phyloP scores from a whole-genome alignment of 352 stramenopile species.

The Pythium scleroteichum region DNA sequence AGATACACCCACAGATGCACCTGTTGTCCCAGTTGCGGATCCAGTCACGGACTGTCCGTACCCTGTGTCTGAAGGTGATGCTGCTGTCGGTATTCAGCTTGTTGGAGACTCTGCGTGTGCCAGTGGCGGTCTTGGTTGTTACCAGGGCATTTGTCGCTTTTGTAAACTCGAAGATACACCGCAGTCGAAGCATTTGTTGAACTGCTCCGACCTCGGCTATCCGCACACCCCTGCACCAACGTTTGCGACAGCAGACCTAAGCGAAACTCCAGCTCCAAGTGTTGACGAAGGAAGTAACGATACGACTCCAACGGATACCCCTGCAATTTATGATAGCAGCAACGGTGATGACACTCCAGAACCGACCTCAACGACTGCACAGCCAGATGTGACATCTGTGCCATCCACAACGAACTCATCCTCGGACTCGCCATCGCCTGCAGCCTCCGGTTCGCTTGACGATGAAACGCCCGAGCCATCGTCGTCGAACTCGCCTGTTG shows the following conservation, averaged over 20 bases:
- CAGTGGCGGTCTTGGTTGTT: constrained; percentile 41
- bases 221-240: constrained; percentile 8
- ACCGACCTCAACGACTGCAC: no score
- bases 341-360: no score
- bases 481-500: no score
- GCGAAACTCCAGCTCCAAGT: no score
- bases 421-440: no score
- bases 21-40: neutral
- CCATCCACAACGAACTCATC: neutral
- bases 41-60: constrained; percentile 1
- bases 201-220: constrained; percentile 6
- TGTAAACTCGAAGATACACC: constrained; percentile 30
- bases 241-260: no score
- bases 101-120: constrained; percentile 31
- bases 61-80: constrained; percentile 24
- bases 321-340: no score
- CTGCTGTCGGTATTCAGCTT: constrained; percentile 36
- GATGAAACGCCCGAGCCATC: no score
- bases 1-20: neutral
- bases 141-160: constrained; percentile 39
- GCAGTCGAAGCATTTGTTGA: constrained; percentile 24
- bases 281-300: no score
- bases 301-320: no score
- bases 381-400: neutral
- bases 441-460: no score